A percentile compares a stretch with the other conserved stretches of the same genome.
phyloP scores from a whole-genome alignment of 2,329 filamentous ascomycete species.

The Fusarium compactum region DNA sequence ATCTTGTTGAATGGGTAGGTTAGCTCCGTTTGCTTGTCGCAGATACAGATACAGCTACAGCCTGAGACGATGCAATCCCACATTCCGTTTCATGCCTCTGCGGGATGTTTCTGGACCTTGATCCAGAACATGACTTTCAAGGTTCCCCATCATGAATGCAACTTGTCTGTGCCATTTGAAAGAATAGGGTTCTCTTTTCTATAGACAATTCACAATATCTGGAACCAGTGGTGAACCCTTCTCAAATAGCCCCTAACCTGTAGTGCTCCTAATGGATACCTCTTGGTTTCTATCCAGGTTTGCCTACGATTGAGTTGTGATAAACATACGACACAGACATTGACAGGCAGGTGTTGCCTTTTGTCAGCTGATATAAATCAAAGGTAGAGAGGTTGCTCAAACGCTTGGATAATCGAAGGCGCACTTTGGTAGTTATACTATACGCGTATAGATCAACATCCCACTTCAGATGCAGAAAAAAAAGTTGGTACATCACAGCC shows the following conservation, averaged over 20 bases:
- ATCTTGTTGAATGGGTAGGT: background rate
- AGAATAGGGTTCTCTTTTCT: background rate
- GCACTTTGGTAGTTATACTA: background rate
- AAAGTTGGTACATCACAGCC: conserved; percentile 3
- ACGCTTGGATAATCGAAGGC: background rate
- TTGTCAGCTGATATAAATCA: background rate
- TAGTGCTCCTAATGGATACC: background rate
- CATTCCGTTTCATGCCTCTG: background rate
- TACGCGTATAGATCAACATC: background rate
- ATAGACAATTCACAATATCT: background rate
- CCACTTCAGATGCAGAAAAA: background rate
- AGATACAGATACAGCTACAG: background rate
- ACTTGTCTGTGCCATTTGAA: background rate
- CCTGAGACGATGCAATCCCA: background rate
- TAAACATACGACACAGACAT: background rate
- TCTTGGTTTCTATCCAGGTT: background rate
- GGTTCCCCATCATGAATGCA: background rate
- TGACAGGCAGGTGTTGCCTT: too few relatives aligned
- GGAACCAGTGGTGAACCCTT: background rate
- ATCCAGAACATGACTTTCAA: background rate
- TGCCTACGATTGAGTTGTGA: background rate
- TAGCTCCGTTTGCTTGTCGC: background rate
- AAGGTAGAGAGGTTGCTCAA: background rate
- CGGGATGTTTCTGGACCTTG: background rate
- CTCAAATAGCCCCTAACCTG: background rate